Evolutionary conservation across 495 filamentous ascomycete genomes (phyloP).

Genomic region (Aspergillus nanangensis): DNA sequence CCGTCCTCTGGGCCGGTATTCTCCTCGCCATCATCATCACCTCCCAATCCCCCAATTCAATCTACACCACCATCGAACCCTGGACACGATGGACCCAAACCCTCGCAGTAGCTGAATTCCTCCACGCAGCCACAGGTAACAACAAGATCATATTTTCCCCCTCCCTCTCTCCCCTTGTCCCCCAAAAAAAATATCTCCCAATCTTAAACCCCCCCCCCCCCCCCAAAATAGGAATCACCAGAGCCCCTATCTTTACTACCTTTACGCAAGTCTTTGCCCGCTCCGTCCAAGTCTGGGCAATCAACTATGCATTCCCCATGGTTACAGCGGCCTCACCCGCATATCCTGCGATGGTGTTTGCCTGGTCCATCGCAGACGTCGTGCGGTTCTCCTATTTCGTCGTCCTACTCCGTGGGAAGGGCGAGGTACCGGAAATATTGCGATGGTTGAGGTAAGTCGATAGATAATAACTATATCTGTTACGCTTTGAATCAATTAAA

Average conservation of each 20-base stretch:
- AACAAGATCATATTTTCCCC: neutral
- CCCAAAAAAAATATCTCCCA: constrained; percentile 3
- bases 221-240: constrained; percentile 38
- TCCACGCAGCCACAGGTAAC: constrained; percentile 47
- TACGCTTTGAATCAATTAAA: too few relatives aligned
- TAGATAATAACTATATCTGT: too few relatives aligned
- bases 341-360: constrained; percentile 47
- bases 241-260: constrained; percentile 49
- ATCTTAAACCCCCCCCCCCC: too few relatives aligned
- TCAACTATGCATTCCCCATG: constrained; percentile 38
- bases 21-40: constrained; percentile 13
- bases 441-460: constrained; percentile 40
- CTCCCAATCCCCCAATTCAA: neutral
- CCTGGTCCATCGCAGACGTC: constrained; percentile 48
- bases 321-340: constrained; percentile 24
- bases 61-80: constrained; percentile 25
- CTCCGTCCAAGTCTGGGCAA: constrained; percentile 50
- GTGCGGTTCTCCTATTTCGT: constrained; percentile 52
- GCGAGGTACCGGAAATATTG: constrained; percentile 26
- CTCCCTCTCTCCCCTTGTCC: neutral
- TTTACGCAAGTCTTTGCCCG: constrained; percentile 50
- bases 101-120: constrained; percentile 24
- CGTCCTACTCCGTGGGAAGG: constrained; percentile 20
- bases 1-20: constrained; percentile 59
- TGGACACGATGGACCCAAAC: constrained; percentile 27